These are phyloP conservation scores for Grosmannia penicillata DNA, from an alignment of 2,329 filamentous ascomycete species.

Conservation along the genomic window DNA sequence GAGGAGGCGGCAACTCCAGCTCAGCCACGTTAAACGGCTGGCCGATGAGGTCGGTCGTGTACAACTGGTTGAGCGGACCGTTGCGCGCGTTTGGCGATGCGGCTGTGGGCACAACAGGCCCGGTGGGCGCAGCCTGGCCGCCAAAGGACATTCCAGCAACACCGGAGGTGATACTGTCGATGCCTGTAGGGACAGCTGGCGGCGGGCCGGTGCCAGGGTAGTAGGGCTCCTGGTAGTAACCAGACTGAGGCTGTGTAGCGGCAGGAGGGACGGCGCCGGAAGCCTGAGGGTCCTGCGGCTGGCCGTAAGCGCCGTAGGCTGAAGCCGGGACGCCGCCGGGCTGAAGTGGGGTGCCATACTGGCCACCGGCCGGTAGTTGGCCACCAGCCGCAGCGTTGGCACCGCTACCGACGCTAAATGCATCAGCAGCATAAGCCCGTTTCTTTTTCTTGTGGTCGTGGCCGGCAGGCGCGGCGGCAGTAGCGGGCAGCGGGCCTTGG, in stretches of 20 bases:
- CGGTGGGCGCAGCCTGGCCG: constrained; percentile 38
- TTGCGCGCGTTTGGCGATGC: constrained; percentile 36
- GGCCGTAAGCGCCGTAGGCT: constrained; percentile 46
- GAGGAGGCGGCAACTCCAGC: constrained; percentile 78
- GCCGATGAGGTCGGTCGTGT: constrained; percentile 79
- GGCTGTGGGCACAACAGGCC: constrained; percentile 13
- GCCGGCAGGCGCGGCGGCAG: constrained; percentile 12
- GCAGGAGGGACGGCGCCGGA: no score
- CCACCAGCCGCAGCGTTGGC: constrained; percentile 56
- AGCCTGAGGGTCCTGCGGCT: constrained; percentile 26
- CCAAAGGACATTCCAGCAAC: constrained; percentile 79
- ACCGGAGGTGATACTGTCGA: constrained; percentile 66
- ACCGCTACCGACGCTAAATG: constrained; percentile 82
- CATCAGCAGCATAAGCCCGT: constrained; percentile 84
- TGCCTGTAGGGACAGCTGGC: constrained; percentile 26
- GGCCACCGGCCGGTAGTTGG: constrained; percentile 22
- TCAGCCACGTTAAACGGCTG: constrained; percentile 92
- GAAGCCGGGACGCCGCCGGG: constrained; percentile 23
- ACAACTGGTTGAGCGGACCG: constrained; percentile 67
- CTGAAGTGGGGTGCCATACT: constrained; percentile 31
- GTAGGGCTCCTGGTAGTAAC: constrained; percentile 49
- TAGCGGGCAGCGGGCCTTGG: constrained; percentile 19
- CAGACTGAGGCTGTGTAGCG: no score
- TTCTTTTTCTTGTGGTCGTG: constrained; percentile 64
- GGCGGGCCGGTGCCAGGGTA: constrained; percentile 38